phyloP scores from a whole-genome alignment of 75 land plant genomes.

The Larix kaempferi region DNA sequence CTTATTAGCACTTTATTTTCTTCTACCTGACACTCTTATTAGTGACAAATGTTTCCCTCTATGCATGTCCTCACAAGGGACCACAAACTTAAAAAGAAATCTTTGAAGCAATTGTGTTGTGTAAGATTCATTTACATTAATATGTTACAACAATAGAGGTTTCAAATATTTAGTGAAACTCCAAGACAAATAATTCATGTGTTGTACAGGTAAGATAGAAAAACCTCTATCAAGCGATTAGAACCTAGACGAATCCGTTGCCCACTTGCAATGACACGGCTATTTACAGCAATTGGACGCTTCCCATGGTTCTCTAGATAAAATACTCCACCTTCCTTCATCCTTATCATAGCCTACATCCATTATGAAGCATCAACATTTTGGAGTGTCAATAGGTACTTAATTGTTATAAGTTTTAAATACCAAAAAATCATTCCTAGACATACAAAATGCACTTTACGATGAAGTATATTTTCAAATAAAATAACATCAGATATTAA shows the following conservation, averaged over 20 bases:
- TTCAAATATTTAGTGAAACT: neutral
- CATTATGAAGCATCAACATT: neutral
- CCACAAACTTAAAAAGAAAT: no score
- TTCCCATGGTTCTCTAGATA: constrained; percentile 69
- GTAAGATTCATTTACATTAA: neutral
- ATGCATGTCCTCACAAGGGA: no score
- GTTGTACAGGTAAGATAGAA: neutral
- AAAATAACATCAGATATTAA: no score
- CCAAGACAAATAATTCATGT: neutral
- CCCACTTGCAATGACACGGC: constrained; percentile 45
- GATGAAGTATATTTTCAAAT: no score
- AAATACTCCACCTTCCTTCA: constrained; percentile 80
- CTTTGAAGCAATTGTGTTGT: no score
- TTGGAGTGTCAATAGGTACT: neutral
- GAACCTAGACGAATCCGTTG: constrained; percentile 55
- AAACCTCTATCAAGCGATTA: constrained; percentile 83
- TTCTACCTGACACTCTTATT: no score
- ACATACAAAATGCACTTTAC: no score
- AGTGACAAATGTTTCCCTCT: no score
- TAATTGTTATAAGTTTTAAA: neutral
- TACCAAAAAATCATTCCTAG: neutral
- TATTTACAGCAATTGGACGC: constrained; percentile 56
- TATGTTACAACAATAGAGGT: neutral
- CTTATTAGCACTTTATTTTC: no score
- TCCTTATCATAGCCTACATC: constrained; percentile 70